Percentiles rank a stretch among this genome's conserved stretches.
Evolutionary conservation across 1,284 basidiomycete genomes (phyloP).

Genomic region (Cryptococcus maquisensis): DNA sequence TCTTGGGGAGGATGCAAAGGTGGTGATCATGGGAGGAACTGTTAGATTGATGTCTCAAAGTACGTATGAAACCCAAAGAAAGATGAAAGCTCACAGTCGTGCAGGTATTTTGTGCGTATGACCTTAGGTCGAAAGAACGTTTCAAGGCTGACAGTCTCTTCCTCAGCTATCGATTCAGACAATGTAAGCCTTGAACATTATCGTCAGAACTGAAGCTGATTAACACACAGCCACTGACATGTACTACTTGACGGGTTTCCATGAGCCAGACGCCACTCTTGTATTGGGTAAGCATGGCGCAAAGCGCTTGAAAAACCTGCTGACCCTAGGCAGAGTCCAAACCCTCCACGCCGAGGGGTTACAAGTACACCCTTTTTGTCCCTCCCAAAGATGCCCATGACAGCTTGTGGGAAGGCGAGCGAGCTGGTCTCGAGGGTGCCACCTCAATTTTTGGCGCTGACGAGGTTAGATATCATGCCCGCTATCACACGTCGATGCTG

Average conservation of each 20-base stretch:
- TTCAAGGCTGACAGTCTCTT: slow-evolving; percentile 2
- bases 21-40: slow-evolving; percentile 73
- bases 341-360: slow-evolving; percentile 65
- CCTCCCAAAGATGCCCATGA: slow-evolving; percentile 68
- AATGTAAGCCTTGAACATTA: slow-evolving; percentile 47
- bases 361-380: slow-evolving; percentile 86
- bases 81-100: slow-evolving; percentile 33
- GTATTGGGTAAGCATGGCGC: slow-evolving; percentile 61
- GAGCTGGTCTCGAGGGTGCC: slow-evolving; percentile 61
- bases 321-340: slow-evolving; percentile 25
- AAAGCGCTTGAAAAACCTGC: neutral
- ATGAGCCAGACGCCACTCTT: slow-evolving; percentile 86
- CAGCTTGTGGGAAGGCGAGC: slow-evolving; percentile 90
- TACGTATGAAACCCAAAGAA: slow-evolving; percentile 50
- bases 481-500: neutral
- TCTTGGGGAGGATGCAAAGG: slow-evolving; percentile 71
- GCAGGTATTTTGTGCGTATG: slow-evolving; percentile 2
- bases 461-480: slow-evolving; percentile 54
- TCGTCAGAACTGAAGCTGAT: neutral
- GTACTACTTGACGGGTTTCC: slow-evolving; percentile 91
- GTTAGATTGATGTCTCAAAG: slow-evolving; percentile 84
- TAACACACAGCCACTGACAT: slow-evolving; percentile 66
- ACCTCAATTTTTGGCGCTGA: slow-evolving; percentile 68
- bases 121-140: slow-evolving; percentile 26
- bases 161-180: slow-evolving; percentile 86